phyloP scores from a whole-genome alignment of 2,329 filamentous ascomycete genomes.

The Cordyceps sp. region DNA sequence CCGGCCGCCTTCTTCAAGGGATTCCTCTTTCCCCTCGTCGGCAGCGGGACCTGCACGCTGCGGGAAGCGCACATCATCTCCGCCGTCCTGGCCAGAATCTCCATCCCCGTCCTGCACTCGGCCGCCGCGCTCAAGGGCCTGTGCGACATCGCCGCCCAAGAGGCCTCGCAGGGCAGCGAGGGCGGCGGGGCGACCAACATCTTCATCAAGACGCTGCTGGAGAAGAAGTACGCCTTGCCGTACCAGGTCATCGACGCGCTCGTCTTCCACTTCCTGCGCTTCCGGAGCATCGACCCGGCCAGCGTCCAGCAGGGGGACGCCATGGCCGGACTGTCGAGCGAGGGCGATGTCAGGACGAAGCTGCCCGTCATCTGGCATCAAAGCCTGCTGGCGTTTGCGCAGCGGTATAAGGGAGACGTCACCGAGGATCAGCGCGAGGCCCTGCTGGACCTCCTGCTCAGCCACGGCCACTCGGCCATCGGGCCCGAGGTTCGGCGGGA shows the following conservation, averaged over 20 bases:
- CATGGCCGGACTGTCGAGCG: conserved; percentile 28
- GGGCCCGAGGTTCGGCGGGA: conserved; percentile 84
- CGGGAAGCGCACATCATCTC: conserved; percentile 86
- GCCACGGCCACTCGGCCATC: conserved; percentile 73
- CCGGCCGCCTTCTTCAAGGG: conserved; percentile 95
- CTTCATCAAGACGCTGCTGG: conserved; percentile 81
- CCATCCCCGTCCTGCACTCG: conserved; percentile 80
- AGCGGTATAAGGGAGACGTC: conserved; percentile 89
- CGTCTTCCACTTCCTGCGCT: conserved; percentile 92
- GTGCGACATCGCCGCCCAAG: conserved; percentile 86
- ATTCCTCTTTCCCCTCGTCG: conserved; percentile 78
- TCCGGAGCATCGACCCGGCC: conserved; percentile 52
- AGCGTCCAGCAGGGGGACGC: conserved; percentile 33
- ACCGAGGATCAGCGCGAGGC: conserved; percentile 91
- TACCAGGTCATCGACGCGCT: conserved; percentile 89
- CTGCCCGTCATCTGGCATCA: conserved; percentile 95
- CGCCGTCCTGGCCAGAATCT: conserved; percentile 68
- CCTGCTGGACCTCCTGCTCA: conserved; percentile 69
- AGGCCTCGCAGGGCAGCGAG: conserved; percentile 68
- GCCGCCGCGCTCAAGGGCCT: conserved; percentile 81
- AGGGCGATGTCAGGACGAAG: conserved; percentile 39
- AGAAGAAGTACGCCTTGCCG: conserved; percentile 93
- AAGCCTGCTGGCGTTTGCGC: conserved; percentile 77
- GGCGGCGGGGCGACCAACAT: conserved; percentile 86
- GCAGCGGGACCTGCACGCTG: conserved; percentile 73